Conservation (phyloP, 1,139 yeast genomes). For the Chernovozyma aurita region DNA sequence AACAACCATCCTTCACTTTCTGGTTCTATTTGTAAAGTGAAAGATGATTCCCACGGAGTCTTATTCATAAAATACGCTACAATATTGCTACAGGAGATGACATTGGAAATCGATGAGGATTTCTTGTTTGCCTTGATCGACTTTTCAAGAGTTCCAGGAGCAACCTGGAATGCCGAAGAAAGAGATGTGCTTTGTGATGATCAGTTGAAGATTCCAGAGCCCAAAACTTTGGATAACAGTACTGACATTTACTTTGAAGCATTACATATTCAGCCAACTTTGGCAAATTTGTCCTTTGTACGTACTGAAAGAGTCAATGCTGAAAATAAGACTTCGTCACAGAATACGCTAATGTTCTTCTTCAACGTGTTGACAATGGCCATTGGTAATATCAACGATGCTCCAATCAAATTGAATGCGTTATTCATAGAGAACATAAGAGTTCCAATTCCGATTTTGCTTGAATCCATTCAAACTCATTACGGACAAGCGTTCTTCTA, state of each 20-base stretch:
- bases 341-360: constrained; percentile 68
- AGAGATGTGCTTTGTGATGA: constrained; percentile 62
- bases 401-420: constrained; percentile 88
- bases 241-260: constrained; percentile 88
- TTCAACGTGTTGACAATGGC: constrained; percentile 93
- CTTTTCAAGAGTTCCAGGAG: constrained; percentile 68
- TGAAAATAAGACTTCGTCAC: constrained; percentile 50
- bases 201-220: constrained; percentile 63
- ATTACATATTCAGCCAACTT: constrained; percentile 87
- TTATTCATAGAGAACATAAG: constrained; percentile 83
- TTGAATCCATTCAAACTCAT: constrained; percentile 74
- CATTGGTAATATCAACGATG: constrained; percentile 93
- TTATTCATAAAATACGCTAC: constrained; percentile 89
- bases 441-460: constrained; percentile 72
- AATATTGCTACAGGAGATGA: constrained; percentile 79
- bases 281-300: constrained; percentile 84
- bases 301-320: constrained; percentile 78
- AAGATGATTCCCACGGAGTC: constrained; percentile 89
- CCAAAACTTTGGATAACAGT: constrained; percentile 52
- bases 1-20: constrained; percentile 88
- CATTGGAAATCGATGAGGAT: constrained; percentile 91
- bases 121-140: constrained; percentile 80
- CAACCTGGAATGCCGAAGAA: constrained; percentile 54
- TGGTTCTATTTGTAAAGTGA: constrained; percentile 75
- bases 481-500: constrained; percentile 90